Conservation (phyloP, 805 yeast genomes). For the Sungouiozyma intestinalis region DNA sequence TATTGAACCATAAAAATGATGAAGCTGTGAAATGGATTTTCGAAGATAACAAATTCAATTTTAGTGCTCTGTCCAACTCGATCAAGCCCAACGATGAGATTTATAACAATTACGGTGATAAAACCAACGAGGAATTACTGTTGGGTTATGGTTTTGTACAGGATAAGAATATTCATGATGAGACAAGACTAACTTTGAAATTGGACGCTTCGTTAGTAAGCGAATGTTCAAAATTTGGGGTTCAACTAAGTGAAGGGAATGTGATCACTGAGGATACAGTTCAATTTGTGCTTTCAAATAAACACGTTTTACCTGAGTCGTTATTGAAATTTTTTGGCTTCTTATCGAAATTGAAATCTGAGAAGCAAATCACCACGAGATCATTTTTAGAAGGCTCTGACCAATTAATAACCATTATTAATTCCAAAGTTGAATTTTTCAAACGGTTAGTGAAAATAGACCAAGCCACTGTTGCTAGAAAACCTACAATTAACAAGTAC, state of each 20-base stretch:
- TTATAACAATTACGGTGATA: conserved; percentile 78
- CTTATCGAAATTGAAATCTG: conserved; percentile 42
- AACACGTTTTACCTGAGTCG: conserved; percentile 33
- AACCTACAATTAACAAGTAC: conserved; percentile 29
- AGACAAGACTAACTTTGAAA: conserved; percentile 49
- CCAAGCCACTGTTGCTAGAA: conserved; percentile 12
- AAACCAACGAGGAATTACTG: conserved; percentile 74
- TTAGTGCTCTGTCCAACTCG: conserved; percentile 20
- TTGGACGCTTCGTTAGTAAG: conserved; percentile 28
- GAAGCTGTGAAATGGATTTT: conserved; percentile 56
- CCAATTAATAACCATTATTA: conserved; percentile 41
- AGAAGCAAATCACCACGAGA: conserved; percentile 38
- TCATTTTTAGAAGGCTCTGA: conserved; percentile 52
- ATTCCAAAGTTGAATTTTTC: conserved; percentile 36
- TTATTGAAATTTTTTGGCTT: conserved; percentile 45
- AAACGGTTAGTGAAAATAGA: conserved; percentile 25
- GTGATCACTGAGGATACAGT: conserved; percentile 28
- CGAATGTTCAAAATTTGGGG: conserved; percentile 29
- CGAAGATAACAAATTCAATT: conserved; percentile 28
- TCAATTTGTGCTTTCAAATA: conserved; percentile 32
- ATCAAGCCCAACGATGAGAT: conserved; percentile 38
- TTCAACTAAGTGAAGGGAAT: conserved; percentile 30
- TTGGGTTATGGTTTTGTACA: conserved; percentile 75
- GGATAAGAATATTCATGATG: conserved; percentile 46
- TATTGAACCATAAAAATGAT: conserved; percentile 60